phyloP scores from a whole-genome alignment of 768 basidiomycete genomes.

The Ramaria sp. region DNA sequence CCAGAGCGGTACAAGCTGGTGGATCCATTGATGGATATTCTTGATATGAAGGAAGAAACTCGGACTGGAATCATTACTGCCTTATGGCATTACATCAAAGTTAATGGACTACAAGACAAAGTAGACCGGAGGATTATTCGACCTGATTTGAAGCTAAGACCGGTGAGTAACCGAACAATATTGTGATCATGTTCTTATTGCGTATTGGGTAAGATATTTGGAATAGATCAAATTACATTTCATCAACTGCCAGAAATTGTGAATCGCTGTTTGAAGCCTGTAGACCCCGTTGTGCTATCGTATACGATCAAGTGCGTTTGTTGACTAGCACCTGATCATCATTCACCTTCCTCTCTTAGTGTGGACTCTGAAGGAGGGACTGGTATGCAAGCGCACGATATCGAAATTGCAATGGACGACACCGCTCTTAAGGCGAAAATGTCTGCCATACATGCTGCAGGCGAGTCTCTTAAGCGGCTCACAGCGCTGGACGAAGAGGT shows the following conservation, averaged over 20 bases:
- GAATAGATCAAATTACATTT: slow-evolving; percentile 59
- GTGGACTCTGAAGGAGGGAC: slow-evolving; percentile 40
- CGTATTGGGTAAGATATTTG: slow-evolving; percentile 44
- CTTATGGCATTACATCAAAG: slow-evolving; percentile 89
- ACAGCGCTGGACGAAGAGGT: slow-evolving; percentile 84
- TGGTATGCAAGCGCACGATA: slow-evolving; percentile 69
- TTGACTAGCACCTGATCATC: background rate
- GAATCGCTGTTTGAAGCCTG: slow-evolving; percentile 64
- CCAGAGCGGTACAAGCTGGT: slow-evolving; percentile 76
- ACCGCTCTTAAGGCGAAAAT: slow-evolving; percentile 59
- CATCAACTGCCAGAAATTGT: slow-evolving; percentile 76
- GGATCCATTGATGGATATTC: slow-evolving; percentile 35
- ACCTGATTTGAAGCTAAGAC: slow-evolving; percentile 54
- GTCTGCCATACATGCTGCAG: slow-evolving; percentile 49
- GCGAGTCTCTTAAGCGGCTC: slow-evolving; percentile 59
- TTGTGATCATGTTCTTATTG: background rate
- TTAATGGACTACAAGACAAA: slow-evolving; percentile 74
- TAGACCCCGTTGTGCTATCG: slow-evolving; percentile 73
- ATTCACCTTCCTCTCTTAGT: slow-evolving; percentile 11
- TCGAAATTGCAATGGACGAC: slow-evolving; percentile 85
- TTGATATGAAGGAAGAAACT: slow-evolving; percentile 80
- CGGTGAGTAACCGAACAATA: slow-evolving; percentile 28
- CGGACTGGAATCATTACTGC: slow-evolving; percentile 71
- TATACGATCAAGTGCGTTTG: slow-evolving; percentile 59
- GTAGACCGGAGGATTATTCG: slow-evolving; percentile 61